Evolutionary conservation across 306 rosid genomes (phyloP).

Genomic region (Psophocarpus tetragonolobus): DNA sequence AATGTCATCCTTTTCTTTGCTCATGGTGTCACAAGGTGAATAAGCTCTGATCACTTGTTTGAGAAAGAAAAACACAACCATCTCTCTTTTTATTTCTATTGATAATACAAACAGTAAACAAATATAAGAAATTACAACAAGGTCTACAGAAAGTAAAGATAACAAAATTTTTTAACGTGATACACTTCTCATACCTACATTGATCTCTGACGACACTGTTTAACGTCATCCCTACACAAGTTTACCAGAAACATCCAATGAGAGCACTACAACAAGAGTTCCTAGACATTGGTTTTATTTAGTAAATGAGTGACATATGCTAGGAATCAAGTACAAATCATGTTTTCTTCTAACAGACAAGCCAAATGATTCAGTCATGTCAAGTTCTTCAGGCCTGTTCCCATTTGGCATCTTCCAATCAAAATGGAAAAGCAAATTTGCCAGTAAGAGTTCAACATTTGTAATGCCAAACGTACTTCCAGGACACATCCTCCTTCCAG

Average conservation of each 20-base stretch:
- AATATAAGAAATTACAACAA: too few relatives aligned
- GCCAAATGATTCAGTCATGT: slow-evolving; percentile 18
- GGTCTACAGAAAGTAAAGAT: too few relatives aligned
- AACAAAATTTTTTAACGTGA: too few relatives aligned
- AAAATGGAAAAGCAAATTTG: neutral
- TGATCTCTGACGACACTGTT: too few relatives aligned
- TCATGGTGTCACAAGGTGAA: too few relatives aligned
- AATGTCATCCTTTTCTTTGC: too few relatives aligned
- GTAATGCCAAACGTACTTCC: slow-evolving; percentile 18
- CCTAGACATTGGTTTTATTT: neutral
- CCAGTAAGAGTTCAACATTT: slow-evolving; percentile 9
- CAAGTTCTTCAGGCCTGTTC: neutral
- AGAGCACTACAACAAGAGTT: neutral
- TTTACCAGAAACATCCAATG: neutral
- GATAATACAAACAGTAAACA: too few relatives aligned
- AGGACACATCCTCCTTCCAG: slow-evolving; percentile 38
- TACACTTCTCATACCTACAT: too few relatives aligned
- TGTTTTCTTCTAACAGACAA: neutral
- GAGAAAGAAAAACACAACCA: too few relatives aligned
- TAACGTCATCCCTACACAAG: too few relatives aligned
- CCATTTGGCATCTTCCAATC: slow-evolving; percentile 20
- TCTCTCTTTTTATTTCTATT: too few relatives aligned
- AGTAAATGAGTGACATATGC: neutral
- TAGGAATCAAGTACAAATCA: slow-evolving; percentile 15
- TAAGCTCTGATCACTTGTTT: too few relatives aligned